Conservation (phyloP, 768 basidiomycete species). For the Tulasnella sp. region DNA sequence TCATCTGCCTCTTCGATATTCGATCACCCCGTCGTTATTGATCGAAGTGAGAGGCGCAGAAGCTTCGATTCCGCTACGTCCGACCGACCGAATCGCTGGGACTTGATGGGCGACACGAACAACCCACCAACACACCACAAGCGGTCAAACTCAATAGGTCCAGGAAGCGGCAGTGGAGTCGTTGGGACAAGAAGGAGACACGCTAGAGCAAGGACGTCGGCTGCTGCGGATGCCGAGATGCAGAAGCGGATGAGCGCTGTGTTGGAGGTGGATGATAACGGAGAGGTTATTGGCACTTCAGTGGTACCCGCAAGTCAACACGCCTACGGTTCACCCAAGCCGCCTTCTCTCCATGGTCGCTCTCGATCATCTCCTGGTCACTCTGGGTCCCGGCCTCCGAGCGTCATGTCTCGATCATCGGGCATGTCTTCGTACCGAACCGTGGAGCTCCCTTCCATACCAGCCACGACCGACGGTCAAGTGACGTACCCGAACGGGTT, state of each 20-base stretch:
- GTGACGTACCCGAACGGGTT: constrained; percentile 41
- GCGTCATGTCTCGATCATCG: constrained; percentile 24
- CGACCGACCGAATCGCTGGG: constrained; percentile 4
- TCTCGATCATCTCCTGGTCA: constrained; percentile 30
- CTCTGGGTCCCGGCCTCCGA: constrained; percentile 39
- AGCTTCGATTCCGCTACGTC: constrained; percentile 39
- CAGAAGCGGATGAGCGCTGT: constrained; percentile 47
- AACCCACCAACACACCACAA: background rate
- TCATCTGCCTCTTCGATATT: background rate
- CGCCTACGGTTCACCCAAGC: constrained; percentile 24
- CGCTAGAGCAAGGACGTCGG: background rate
- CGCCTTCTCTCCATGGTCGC: constrained; percentile 39
- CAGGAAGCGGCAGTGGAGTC: background rate
- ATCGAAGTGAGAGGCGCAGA: constrained; percentile 51
- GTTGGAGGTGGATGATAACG: constrained; percentile 49
- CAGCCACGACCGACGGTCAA: constrained; percentile 37
- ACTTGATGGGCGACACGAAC: background rate
- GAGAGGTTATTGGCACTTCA: constrained; percentile 32
- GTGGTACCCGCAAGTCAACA: constrained; percentile 12
- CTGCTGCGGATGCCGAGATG: background rate
- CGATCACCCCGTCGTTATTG: background rate
- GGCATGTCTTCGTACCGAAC: constrained; percentile 39
- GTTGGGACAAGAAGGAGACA: constrained; percentile 1
- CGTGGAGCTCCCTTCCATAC: constrained; percentile 45
- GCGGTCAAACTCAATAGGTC: background rate